These are phyloP conservation scores for Prosopis cineraria DNA, from an alignment of 306 rosid species.

Conservation along the genomic window DNA sequence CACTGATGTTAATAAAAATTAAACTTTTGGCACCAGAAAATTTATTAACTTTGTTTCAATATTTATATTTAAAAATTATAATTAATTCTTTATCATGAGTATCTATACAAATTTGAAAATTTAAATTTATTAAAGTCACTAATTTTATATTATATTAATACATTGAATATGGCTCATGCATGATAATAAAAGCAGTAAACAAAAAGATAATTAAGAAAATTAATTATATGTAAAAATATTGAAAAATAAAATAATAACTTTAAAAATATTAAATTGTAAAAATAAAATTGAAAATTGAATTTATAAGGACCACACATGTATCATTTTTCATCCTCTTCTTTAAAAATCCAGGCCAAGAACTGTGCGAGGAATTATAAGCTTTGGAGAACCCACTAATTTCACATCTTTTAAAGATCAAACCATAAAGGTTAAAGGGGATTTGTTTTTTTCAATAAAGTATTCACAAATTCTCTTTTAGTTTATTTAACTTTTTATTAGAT, in stretches of 20 bases:
- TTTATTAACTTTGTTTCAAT: no score
- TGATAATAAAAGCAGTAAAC: background rate
- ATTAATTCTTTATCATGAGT: no score
- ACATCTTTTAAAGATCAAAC: background rate
- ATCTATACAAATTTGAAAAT: background rate
- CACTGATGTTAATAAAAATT: no score
- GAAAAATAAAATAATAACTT: no score
- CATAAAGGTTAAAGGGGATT: background rate
- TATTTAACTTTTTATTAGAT: background rate
- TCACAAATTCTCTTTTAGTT: background rate
- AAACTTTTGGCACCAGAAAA: no score
- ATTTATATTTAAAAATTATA: no score
- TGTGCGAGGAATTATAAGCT: background rate
- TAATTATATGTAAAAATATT: no score
- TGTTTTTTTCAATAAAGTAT: background rate
- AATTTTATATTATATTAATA: no score
- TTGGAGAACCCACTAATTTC: background rate
- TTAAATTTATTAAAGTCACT: background rate
- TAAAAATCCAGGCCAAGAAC: background rate
- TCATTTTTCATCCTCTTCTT: background rate
- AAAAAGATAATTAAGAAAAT: no score
- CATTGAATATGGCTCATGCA: background rate
- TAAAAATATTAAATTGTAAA: no score
- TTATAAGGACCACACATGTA: background rate
- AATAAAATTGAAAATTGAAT: no score